phyloP scores from a whole-genome alignment of 176 grass and related monocot species.

The Musa itinerans region DNA sequence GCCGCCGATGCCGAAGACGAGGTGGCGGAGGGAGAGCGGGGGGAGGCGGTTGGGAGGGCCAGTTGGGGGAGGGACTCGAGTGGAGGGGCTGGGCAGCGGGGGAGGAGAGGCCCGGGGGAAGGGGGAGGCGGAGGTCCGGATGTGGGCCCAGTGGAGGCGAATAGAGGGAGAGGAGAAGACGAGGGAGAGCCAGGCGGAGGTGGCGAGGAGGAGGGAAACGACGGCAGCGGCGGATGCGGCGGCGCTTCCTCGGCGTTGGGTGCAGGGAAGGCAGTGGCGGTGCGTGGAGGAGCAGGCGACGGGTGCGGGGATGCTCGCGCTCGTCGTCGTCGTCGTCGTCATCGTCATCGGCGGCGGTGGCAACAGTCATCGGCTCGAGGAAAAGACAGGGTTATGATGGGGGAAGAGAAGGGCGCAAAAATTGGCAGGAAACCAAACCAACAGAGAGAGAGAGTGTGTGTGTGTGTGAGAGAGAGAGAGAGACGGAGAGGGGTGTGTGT shows the following conservation, averaged over 20 bases:
- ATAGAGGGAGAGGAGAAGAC: constrained; percentile 29
- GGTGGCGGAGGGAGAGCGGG: constrained; percentile 44
- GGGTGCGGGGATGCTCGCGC: background rate
- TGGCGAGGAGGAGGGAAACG: constrained; percentile 21
- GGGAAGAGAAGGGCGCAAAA: background rate
- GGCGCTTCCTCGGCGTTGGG: constrained; percentile 3
- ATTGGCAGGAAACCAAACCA: background rate
- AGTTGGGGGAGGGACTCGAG: background rate
- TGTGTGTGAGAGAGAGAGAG: background rate
- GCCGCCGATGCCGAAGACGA: constrained; percentile 88
- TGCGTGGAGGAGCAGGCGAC: constrained; percentile 23
- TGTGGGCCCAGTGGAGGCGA: constrained; percentile 23
- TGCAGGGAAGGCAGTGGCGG: constrained; percentile 40
- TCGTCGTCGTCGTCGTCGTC: constrained; percentile 31
- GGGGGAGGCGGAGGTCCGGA: constrained; percentile 31
- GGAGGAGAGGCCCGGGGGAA: constrained; percentile 32
- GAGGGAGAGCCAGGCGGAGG: constrained; percentile 37
- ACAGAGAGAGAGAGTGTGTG: no score
- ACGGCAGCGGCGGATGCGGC: constrained; percentile 9
- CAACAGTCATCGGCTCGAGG: background rate
- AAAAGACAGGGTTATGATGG: background rate
- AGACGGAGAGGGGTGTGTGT: background rate
- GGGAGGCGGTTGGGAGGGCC: background rate
- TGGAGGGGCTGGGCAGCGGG: constrained; percentile 29
- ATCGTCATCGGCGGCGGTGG: background rate